Evolutionary conservation across 1,284 basidiomycete species (phyloP), one percentile per base, ranked within the genome.

Genomic region (Meripilus lineatus): DNA sequence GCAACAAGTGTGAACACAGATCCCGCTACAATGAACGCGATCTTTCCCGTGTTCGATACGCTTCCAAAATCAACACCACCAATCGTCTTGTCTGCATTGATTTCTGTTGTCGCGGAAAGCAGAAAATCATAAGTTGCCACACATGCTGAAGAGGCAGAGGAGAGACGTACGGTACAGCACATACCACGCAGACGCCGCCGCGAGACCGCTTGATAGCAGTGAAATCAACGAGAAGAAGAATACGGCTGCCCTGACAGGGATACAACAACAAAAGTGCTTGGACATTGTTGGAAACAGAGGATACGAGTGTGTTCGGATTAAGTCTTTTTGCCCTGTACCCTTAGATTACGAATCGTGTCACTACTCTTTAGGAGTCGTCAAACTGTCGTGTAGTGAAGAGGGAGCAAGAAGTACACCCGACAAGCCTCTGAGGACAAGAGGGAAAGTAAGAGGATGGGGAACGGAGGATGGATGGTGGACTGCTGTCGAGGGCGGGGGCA

Each of bases 221-320:
- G 69, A 67, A 21, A 77, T 47, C 17, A 75, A 54, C 21, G 74
- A 72, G 49, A 80, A 66, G 50, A 81, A 67, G 59, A 81, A 77
- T 36, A 80, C 77, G 47, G 75, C 79, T 32, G 74, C 62, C 45
- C 78, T 69, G 54, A 82, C 75, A 32, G 79, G 75, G 50, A 82
- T 69, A 58, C 77, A 81, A 61, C 71, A 79, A 61, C 75, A 80
- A 61, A 80, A 82, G 47, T 60, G 58, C 46, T 51, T 50, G 14
- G 61, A 63, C 59, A 60, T 60, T 18, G 26, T 45, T 22, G 41
- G 33, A n/a, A n/a, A n/a, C n/a, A n/a, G n/a, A n/a, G n/a, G n/a
- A n/a, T n/a, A n/a, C n/a, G n/a, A n/a, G n/a, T n/a, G n/a, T n/a
- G n/a, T n/a, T n/a, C n/a, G n/a, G n/a, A n/a, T n/a, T n/a, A n/a